Base-by-base conservation (phyloP, 306 rosid genomes). In the Castanea sativa region DNA sequence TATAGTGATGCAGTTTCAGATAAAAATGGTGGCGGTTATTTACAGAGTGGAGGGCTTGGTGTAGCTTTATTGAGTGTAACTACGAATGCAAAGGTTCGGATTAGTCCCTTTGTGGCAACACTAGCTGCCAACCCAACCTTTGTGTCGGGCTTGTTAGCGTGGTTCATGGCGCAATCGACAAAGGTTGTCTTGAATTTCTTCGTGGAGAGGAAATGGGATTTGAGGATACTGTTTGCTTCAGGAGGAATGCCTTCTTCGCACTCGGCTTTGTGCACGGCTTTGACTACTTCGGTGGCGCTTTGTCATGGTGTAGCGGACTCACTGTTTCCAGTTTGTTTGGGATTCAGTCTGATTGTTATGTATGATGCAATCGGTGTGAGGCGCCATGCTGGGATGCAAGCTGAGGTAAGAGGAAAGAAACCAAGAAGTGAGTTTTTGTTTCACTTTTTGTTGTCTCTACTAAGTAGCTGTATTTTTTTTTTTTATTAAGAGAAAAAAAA, bases 191-290 rank as follows among this genome's bases (percentile, higher is more conserved):
- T 94, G 83, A 91, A 89, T 76, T 92, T 92, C 87, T 87, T 87
- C 45, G 81, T 91, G 45, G 97, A 91, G 75, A 81, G 86, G 79
- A 92, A 87, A 79, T 94, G 97, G 98, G 58, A 87, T 73, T 87
- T 78, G 76, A 83, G 83, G 29, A 64, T 94, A 0, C 25, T 89
- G 71, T 92, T 21, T 82, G 87, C 91, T 2, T 90, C 91, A 3
- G 98, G 97, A 0, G 98, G 98, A 29, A 92, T 94, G 97, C 98
- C 97, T n/a, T 94, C 97, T 25, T 94, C 98, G 19, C 98, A 92
- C 76, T 87, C 97, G 18, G 92, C 98, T 0, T 80, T 94, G 73
- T 94, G 98, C 75, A 90, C 89, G 11, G 98, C 97, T 12, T 79
- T 94, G 76, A 85, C 98, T 30, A 90, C 98, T 41, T 90, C 98